Evolutionary conservation across 371 early-diverging fungal genomes (phyloP).

Genomic region (Apophysomyces ossiformis): DNA sequence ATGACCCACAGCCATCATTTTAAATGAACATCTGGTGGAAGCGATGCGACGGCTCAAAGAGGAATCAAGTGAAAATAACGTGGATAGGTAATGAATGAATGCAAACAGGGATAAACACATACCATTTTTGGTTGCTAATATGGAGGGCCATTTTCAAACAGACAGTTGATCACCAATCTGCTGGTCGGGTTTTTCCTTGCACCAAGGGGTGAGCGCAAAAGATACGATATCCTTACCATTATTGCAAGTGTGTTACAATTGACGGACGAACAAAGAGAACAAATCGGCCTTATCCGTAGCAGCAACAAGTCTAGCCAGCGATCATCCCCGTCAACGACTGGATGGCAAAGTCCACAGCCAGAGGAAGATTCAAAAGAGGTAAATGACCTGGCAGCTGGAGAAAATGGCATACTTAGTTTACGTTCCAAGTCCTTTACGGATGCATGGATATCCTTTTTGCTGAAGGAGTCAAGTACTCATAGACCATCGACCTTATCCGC

Average conservation of each 20-base stretch:
- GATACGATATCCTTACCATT: constrained; percentile 86
- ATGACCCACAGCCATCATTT: constrained; percentile 62
- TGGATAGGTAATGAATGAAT: constrained; percentile 63
- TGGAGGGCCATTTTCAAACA: constrained; percentile 25
- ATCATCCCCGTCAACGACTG: constrained; percentile 23
- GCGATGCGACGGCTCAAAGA: constrained; percentile 85
- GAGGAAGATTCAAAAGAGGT: constrained; percentile 39
- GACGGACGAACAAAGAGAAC: constrained; percentile 85
- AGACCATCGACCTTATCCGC: background rate
- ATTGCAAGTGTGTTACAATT: constrained; percentile 89
- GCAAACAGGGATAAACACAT: no score
- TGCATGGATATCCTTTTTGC: constrained; percentile 87
- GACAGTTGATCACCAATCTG: constrained; percentile 84
- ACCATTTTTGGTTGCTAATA: background rate
- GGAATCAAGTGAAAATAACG: constrained; percentile 76
- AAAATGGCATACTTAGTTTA: constrained; percentile 1
- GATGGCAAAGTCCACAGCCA: constrained; percentile 35
- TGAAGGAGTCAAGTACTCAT: constrained; percentile 63
- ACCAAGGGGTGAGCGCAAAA: constrained; percentile 86
- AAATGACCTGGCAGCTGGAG: background rate
- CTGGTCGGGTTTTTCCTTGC: constrained; percentile 84
- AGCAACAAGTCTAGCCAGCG: constrained; percentile 23
- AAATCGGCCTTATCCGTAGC: constrained; percentile 77
- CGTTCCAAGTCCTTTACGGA: constrained; percentile 75
- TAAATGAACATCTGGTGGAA: constrained; percentile 84